Percentiles rank a stretch among this genome's conserved stretches.
phyloP scores from a whole-genome alignment of 352 stramenopile species.

The Pythium rishiriense region DNA sequence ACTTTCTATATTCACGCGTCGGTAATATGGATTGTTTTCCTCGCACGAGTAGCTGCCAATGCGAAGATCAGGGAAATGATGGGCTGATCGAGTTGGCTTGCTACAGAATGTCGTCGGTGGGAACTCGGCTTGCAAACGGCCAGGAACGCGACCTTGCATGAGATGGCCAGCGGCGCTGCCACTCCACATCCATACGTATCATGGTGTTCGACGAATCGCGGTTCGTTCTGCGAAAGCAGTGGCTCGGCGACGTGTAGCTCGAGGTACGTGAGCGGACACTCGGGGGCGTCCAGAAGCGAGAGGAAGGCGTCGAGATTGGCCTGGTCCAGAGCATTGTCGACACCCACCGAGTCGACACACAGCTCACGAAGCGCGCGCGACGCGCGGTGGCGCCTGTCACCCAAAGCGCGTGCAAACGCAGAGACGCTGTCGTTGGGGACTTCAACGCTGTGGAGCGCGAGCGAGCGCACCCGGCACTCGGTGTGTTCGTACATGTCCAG shows the following conservation, averaged over 20 bases:
- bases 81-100: neutral
- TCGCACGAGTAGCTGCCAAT: constrained; percentile 3
- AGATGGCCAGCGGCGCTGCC: neutral
- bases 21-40: neutral
- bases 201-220: constrained; percentile 6
- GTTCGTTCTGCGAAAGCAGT: neutral
- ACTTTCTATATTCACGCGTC: neutral
- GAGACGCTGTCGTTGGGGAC: constrained; percentile 5
- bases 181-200: constrained; percentile 1
- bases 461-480: constrained; percentile 11
- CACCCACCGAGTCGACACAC: constrained; percentile 10
- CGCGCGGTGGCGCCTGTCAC: neutral
- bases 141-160: constrained; percentile 12
- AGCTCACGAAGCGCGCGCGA: constrained; percentile 3
- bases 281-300: neutral
- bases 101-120: neutral
- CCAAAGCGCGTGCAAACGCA: constrained; percentile 3
- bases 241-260: neutral
- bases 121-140: neutral
- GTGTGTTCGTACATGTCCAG: constrained; percentile 14
- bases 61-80: neutral
- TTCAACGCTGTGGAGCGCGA: constrained; percentile 14
- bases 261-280: constrained; percentile 8
- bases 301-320: constrained; percentile 15
- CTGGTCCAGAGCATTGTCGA: neutral